Evolutionary conservation across 495 filamentous ascomycete species (phyloP).

Genomic region (Baudoinia panamericana): DNA sequence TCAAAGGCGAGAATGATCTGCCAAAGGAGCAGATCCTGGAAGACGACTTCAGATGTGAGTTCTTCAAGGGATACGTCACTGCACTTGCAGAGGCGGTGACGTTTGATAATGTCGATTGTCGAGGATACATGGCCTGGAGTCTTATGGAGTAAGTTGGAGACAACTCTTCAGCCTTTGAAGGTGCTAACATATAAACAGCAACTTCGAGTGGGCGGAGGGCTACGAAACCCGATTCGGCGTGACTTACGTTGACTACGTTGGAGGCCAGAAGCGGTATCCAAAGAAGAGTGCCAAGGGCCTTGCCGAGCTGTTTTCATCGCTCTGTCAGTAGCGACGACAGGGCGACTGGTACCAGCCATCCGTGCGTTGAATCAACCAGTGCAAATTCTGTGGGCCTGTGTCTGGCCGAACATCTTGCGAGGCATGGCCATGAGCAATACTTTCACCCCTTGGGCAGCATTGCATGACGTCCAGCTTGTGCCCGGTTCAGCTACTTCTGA

Average conservation of each 20-base stretch:
- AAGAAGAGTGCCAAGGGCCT: slow-evolving; percentile 66
- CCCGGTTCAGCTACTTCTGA: too few relatives aligned
- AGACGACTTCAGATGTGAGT: slow-evolving; percentile 23
- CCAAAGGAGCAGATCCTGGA: slow-evolving; percentile 39
- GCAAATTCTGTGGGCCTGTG: too few relatives aligned
- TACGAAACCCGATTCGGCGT: slow-evolving; percentile 20
- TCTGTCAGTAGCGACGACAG: too few relatives aligned
- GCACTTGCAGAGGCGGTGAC: slow-evolving; percentile 55
- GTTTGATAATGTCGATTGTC: slow-evolving; percentile 57
- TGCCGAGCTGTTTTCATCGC: slow-evolving; percentile 44
- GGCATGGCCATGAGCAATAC: too few relatives aligned
- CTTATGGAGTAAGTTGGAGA: slow-evolving; percentile 47
- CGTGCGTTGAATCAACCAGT: too few relatives aligned
- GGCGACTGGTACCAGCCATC: too few relatives aligned
- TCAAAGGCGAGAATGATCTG: slow-evolving; percentile 68
- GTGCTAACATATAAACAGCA: slow-evolving; percentile 25
- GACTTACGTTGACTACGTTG: slow-evolving; percentile 37
- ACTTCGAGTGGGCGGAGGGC: slow-evolving; percentile 25
- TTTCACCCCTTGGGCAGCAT: too few relatives aligned
- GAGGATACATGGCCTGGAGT: slow-evolving; percentile 67
- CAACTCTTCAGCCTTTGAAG: not conserved
- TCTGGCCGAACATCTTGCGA: too few relatives aligned
- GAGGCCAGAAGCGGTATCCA: slow-evolving; percentile 59
- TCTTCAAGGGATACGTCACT: slow-evolving; percentile 46
- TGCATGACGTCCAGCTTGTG: too few relatives aligned